Evolutionary conservation across 345 rosid genomes (phyloP).

Genomic region (Erysimum cheiranthoides): DNA sequence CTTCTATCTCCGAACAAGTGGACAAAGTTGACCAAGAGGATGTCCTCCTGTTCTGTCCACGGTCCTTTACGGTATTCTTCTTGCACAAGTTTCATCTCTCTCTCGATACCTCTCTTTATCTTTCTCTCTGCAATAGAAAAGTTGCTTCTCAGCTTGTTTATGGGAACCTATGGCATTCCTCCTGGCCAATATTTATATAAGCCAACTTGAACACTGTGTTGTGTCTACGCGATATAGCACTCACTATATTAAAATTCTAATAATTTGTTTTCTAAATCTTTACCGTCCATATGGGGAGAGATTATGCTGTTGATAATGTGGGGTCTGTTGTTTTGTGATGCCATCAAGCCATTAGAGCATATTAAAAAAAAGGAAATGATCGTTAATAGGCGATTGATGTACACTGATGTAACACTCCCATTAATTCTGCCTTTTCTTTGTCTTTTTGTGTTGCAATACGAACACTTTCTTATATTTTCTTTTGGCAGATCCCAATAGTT

Average conservation of each 20-base stretch:
- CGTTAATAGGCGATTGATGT: conserved; percentile 29
- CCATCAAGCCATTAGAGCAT: conserved; percentile 64
- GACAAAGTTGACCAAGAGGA: conserved; percentile 80
- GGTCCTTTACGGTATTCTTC: conserved; percentile 88
- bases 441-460: conserved; percentile 34
- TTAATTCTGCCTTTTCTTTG: conserved; percentile 42
- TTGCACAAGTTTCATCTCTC: conserved; percentile 64
- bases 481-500: conserved; percentile 29
- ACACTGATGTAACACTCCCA: conserved; percentile 45
- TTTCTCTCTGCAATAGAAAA: conserved; percentile 25
- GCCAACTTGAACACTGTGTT: conserved; percentile 38
- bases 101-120: conserved; percentile 29
- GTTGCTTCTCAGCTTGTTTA: conserved; percentile 38
- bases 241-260: conserved; percentile 46
- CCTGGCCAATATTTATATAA: conserved; percentile 56
- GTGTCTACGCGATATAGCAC: conserved; percentile 45
- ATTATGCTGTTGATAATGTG: conserved; percentile 51
- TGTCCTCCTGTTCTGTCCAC: conserved; percentile 97
- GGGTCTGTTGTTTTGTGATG: conserved; percentile 53
- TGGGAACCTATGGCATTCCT: conserved; percentile 39
- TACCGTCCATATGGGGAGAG: conserved; percentile 63
- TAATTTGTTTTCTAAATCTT: conserved; percentile 44
- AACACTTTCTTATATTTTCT: conserved; percentile 45
- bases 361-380: conserved; percentile 10
- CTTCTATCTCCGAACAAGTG: conserved; percentile 94